phyloP scores from a whole-genome alignment of 2,329 filamentous ascomycete species.

The Pseudopyrenochaeta lycopersici region DNA sequence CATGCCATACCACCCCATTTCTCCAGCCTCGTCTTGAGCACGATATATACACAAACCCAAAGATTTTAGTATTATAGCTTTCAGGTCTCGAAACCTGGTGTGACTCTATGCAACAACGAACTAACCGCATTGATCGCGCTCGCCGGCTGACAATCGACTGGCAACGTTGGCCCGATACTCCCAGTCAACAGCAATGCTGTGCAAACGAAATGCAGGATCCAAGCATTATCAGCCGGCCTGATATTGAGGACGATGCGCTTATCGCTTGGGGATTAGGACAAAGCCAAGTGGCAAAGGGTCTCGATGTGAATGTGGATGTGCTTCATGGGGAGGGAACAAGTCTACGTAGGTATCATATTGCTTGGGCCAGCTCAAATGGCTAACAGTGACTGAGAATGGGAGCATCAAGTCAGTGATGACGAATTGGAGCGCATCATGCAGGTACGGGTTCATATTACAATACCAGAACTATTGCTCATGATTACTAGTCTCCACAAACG shows the following conservation, averaged over 20 bases:
- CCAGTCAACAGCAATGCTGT: not conserved
- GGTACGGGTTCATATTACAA: not conserved
- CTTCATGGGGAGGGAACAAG: conserved; percentile 3
- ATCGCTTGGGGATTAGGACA: conserved; percentile 18
- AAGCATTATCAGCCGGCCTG: conserved; percentile 3
- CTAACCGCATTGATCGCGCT: conserved; percentile 2
- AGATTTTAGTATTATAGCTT: no score
- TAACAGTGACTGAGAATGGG: conserved; percentile 2
- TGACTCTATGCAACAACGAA: not conserved
- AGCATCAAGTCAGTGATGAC: conserved; percentile 2
- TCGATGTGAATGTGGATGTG: conserved; percentile 4
- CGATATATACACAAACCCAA: not conserved
- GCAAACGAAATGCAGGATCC: not conserved
- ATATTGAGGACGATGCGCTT: conserved; percentile 17
- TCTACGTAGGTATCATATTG: conserved; percentile 6
- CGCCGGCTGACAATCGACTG: conserved; percentile 7
- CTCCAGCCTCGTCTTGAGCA: no score
- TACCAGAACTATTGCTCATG: not conserved
- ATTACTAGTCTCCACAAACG: not conserved
- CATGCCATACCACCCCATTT: no score
- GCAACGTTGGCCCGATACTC: conserved; percentile 5
- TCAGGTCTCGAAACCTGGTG: no score
- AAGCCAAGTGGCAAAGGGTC: not conserved
- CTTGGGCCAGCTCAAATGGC: not conserved
- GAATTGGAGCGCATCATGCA: not conserved